These are phyloP conservation scores for Pezicula carpinea DNA, from an alignment of 2,329 filamentous ascomycete species.

Conservation along the genomic window DNA sequence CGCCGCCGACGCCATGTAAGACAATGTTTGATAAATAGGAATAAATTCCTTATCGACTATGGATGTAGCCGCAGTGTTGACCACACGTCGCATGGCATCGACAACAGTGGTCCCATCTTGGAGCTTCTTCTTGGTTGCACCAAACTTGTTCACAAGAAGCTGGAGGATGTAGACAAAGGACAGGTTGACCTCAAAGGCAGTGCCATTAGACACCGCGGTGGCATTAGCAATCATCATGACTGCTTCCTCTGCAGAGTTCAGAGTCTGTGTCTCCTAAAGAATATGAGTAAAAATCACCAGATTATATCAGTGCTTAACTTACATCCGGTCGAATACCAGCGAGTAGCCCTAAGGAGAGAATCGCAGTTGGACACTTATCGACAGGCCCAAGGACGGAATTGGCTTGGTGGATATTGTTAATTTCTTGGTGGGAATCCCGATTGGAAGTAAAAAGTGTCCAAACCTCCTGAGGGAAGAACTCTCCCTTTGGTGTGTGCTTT, in stretches of 20 bases:
- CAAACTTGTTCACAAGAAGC: slow-evolving; percentile 27
- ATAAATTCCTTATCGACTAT: slow-evolving; percentile 7
- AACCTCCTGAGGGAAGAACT: slow-evolving; percentile 5
- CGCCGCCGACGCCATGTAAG: slow-evolving; percentile 23
- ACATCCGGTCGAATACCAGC: slow-evolving; percentile 21
- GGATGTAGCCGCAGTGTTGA: slow-evolving; percentile 2
- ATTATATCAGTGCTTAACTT: slow-evolving; percentile 1
- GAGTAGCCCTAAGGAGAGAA: slow-evolving; percentile 18
- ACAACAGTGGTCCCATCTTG: slow-evolving; percentile 6
- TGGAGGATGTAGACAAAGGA: slow-evolving; percentile 22
- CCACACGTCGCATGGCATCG: slow-evolving; percentile 11
- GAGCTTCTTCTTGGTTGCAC: slow-evolving; percentile 9
- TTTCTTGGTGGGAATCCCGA: neutral
- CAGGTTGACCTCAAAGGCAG: slow-evolving; percentile 10
- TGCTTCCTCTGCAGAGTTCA: slow-evolving; percentile 15
- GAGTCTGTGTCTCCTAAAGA: slow-evolving; percentile 5
- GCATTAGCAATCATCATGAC: slow-evolving; percentile 19
- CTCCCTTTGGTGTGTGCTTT: neutral
- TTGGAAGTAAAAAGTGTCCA: slow-evolving; percentile 13
- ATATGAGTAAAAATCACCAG: slow-evolving; percentile 5
- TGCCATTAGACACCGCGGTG: slow-evolving; percentile 8
- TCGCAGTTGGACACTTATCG: slow-evolving; percentile 16
- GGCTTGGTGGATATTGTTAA: slow-evolving; percentile 5
- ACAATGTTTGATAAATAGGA: slow-evolving; percentile 20
- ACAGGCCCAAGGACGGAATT: slow-evolving; percentile 9